Conservation (phyloP, 1,284 basidiomycete species). For the Trichosporon sp. region DNA sequence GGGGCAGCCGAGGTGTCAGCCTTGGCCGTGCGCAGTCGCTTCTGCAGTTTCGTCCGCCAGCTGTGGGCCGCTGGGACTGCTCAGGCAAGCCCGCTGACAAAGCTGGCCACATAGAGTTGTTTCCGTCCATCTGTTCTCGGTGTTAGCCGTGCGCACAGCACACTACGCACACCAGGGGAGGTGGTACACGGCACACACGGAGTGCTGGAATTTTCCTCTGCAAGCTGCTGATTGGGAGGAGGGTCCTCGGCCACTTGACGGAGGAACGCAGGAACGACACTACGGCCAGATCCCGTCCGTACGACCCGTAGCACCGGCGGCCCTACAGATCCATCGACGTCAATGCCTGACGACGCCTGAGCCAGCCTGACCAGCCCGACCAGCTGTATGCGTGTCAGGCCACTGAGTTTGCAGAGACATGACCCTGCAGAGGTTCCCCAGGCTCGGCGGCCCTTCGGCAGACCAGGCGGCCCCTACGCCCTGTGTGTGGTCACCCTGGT, state of each 20-base stretch:
- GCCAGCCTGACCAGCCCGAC: not conserved
- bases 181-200: not conserved
- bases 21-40: conserved; percentile 2
- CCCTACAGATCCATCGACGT: not conserved
- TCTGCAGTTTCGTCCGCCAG: not conserved
- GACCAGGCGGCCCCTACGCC: too few species aligned
- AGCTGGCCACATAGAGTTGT: not conserved
- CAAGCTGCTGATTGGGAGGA: not conserved
- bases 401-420: not conserved
- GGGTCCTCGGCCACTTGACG: not conserved
- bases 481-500: not conserved
- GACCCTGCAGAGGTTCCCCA: not conserved
- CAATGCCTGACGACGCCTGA: not conserved
- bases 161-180: not conserved
- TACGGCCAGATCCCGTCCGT: conserved; percentile 2
- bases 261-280: not conserved
- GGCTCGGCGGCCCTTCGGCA: not conserved
- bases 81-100: not conserved
- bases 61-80: not conserved
- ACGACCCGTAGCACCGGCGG: not conserved
- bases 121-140: not conserved
- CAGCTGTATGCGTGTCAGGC: not conserved
- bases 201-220: conserved; percentile 13
- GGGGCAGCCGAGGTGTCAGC: conserved; percentile 9
- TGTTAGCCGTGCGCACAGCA: not conserved